A percentile compares a stretch with the other conserved stretches of the same genome.
Evolutionary conservation across 371 early-diverging fungal species (phyloP).

Genomic region (Apophysomyces variabilis): DNA sequence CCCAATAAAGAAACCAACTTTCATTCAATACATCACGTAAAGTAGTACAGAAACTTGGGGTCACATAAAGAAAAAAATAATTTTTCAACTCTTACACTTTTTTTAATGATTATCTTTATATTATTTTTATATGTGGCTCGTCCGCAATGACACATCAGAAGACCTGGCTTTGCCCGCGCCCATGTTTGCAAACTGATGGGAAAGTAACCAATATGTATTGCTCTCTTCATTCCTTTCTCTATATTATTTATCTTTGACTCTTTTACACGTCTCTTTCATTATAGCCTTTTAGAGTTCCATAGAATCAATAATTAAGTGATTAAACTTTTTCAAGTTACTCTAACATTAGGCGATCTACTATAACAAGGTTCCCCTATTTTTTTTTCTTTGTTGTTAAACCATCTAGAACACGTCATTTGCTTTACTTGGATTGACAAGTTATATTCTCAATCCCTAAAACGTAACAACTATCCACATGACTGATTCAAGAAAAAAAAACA

Average conservation of each 20-base stretch:
- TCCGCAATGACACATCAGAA: slow-evolving; percentile 7
- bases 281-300: too few species aligned
- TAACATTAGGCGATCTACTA: too few species aligned
- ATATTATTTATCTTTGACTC: too few species aligned
- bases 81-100: slow-evolving; percentile 3
- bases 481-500: background rate
- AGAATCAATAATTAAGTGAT: too few species aligned
- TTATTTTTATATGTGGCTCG: slow-evolving; percentile 1
- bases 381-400: background rate
- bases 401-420: too few species aligned
- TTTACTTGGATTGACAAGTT: too few species aligned
- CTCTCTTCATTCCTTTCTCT: slow-evolving; percentile 3
- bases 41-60: background rate
- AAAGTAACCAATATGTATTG: background rate
- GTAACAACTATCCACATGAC: background rate
- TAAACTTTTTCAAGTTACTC: too few species aligned
- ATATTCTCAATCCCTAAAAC: background rate
- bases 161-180: slow-evolving; percentile 1
- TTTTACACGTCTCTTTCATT: too few species aligned
- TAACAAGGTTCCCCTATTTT: background rate
- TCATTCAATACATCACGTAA: background rate
- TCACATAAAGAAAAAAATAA: too few species aligned
- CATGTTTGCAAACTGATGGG: background rate
- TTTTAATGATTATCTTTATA: slow-evolving; percentile 1
- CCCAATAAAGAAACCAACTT: too few species aligned